These are phyloP conservation scores for Pharus latifolius DNA, from an alignment of 176 grass and related monocot species.

Conservation along the genomic window DNA sequence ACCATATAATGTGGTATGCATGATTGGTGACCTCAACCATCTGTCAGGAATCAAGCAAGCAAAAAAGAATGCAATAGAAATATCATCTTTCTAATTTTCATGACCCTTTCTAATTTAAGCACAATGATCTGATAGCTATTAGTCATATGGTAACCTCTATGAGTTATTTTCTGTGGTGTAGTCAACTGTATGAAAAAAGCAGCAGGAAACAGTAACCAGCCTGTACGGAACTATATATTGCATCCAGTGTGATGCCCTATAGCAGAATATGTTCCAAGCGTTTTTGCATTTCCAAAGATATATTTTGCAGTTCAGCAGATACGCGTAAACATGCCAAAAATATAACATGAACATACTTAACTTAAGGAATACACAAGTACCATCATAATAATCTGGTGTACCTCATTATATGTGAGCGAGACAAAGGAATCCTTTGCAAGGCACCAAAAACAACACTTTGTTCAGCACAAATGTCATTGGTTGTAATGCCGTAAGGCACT, in stretches of 20 bases:
- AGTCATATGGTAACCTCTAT: background rate
- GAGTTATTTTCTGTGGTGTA: background rate
- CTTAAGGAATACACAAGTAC: background rate
- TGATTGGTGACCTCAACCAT: conserved; percentile 57
- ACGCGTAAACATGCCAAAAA: background rate
- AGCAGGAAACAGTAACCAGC: background rate
- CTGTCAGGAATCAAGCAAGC: conserved; percentile 32
- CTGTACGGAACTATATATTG: too few relatives aligned
- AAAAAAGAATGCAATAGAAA: conserved; percentile 3
- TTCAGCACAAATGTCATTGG: conserved; percentile 22
- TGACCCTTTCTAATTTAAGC: background rate
- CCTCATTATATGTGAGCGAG: conserved; percentile 41
- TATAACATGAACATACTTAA: background rate
- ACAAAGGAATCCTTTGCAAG: conserved; percentile 32
- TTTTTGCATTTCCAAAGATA: too few relatives aligned
- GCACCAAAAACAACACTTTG: conserved; percentile 32
- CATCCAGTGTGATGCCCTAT: too few relatives aligned
- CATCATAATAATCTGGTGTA: background rate
- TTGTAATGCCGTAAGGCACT: conserved; percentile 16
- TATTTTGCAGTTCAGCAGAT: too few relatives aligned
- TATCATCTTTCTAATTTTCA: background rate
- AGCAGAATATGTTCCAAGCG: too few relatives aligned
- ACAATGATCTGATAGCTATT: background rate
- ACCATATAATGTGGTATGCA: conserved; percentile 49
- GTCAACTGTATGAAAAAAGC: background rate